Evolutionary conservation across 2,329 filamentous ascomycete genomes (phyloP).

Genomic region (Ilyonectria destructans): DNA sequence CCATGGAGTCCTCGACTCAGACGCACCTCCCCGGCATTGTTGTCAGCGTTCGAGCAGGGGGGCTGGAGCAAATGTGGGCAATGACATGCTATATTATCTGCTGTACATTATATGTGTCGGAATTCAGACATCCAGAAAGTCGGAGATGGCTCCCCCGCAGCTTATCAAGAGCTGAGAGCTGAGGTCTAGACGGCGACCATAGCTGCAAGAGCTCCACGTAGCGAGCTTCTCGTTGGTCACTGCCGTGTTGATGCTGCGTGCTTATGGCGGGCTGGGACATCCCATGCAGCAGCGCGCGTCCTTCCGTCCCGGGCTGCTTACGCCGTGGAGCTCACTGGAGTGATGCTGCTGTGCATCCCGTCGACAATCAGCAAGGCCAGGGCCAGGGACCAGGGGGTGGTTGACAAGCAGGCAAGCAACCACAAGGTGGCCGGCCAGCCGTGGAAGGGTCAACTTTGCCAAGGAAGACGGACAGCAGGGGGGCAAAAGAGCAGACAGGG

Average conservation of each 20-base stretch:
- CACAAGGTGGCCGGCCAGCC: constrained; percentile 13
- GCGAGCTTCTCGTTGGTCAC: constrained; percentile 26
- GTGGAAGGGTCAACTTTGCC: constrained; percentile 8
- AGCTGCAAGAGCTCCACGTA: constrained; percentile 24
- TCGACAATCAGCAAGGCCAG: constrained; percentile 13
- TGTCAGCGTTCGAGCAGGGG: background rate
- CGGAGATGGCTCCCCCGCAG: constrained; percentile 2
- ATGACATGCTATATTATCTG: background rate
- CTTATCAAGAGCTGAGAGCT: constrained; percentile 12
- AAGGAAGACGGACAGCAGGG: constrained; percentile 9
- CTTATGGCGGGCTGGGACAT: constrained; percentile 22
- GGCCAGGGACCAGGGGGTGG: background rate
- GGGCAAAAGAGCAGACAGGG: constrained; percentile 36
- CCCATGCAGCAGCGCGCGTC: constrained; percentile 17
- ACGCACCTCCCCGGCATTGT: constrained; percentile 8
- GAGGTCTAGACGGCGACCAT: constrained; percentile 16
- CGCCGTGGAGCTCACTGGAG: constrained; percentile 25
- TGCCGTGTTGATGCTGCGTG: constrained; percentile 20
- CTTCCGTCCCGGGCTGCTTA: constrained; percentile 22
- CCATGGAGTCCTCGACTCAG: constrained; percentile 21
- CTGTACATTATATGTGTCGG: constrained; percentile 5
- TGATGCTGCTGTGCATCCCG: background rate
- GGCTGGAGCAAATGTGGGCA: constrained; percentile 10
- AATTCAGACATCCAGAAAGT: constrained; percentile 8
- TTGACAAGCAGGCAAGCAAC: constrained; percentile 17